These are phyloP conservation scores for Suaeda aralocaspica DNA, from an alignment of 148 eudicot species.

Conservation along the genomic window DNA sequence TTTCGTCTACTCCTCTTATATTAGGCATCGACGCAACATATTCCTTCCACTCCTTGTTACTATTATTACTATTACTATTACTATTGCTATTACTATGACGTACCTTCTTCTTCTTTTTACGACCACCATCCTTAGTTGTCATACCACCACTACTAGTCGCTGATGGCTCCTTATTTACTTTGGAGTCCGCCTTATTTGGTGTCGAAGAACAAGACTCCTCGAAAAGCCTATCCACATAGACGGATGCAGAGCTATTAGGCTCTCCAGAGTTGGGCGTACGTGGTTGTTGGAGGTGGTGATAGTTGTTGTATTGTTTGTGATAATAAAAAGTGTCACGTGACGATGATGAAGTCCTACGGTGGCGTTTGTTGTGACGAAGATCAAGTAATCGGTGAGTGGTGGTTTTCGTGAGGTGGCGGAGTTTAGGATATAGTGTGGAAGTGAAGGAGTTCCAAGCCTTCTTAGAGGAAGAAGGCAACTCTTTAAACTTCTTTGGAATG, in stretches of 20 bases:
- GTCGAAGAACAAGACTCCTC: neutral
- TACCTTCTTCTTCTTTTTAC: constrained; percentile 3
- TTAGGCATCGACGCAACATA: constrained; percentile 22
- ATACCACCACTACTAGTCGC: neutral
- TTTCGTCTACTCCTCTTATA: constrained; percentile 53
- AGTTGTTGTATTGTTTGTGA: constrained; percentile 3
- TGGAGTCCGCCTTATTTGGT: too few species aligned
- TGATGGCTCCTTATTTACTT: neutral
- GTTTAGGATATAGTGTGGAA: constrained; percentile 31
- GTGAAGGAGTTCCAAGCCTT: constrained; percentile 59
- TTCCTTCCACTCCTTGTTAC: constrained; percentile 21
- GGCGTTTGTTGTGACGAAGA: neutral
- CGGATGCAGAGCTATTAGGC: constrained; percentile 17
- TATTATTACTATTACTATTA: neutral
- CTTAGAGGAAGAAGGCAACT: constrained; percentile 34
- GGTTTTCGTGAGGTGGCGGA: constrained; percentile 24
- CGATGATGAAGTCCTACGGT: neutral
- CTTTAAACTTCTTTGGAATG: constrained; percentile 42
- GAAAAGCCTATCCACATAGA: constrained; percentile 24
- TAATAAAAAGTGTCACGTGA: neutral
- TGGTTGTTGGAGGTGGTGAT: constrained; percentile 16
- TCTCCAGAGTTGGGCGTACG: neutral
- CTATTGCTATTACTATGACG: neutral
- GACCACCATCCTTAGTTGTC: neutral
- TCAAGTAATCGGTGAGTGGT: constrained; percentile 20